A percentile compares a stretch with the other conserved stretches of the same genome.
These are phyloP conservation scores for Agarophyton chilense DNA, from an alignment of 23 red algal genomes.

Conservation along the genomic window DNA sequence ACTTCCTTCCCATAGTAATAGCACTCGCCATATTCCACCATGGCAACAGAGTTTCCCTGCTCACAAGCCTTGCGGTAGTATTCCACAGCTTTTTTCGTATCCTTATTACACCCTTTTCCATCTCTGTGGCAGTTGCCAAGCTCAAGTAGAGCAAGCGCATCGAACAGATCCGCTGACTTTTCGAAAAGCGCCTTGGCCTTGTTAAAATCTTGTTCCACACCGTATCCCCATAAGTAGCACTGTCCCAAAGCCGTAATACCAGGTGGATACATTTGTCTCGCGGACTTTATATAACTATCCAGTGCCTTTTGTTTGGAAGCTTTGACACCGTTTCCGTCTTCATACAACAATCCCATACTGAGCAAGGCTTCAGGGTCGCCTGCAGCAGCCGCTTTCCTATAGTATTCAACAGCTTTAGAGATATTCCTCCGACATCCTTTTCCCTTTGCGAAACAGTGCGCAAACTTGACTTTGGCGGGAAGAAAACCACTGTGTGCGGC, in stretches of 20 bases:
- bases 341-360: slow-evolving; percentile 23
- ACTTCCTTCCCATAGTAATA: slow-evolving; percentile 40
- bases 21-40: slow-evolving; percentile 46
- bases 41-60: not conserved
- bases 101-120: slow-evolving; percentile 18
- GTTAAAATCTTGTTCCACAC: slow-evolving; percentile 7
- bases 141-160: slow-evolving; percentile 43
- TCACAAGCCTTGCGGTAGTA: slow-evolving; percentile 20
- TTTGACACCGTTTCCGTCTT: slow-evolving; percentile 55
- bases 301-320: slow-evolving; percentile 10
- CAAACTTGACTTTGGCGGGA: slow-evolving; percentile 20
- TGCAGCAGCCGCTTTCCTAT: slow-evolving; percentile 21
- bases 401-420: slow-evolving; percentile 37
- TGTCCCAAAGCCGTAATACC: slow-evolving; percentile 55
- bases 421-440: slow-evolving; percentile 3
- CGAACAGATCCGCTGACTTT: not conserved
- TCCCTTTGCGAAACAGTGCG: slow-evolving; percentile 50
- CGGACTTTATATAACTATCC: slow-evolving; percentile 28
- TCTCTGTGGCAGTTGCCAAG: slow-evolving; percentile 51
- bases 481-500: slow-evolving; percentile 39
- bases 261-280: not conserved
- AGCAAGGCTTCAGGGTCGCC: slow-evolving; percentile 36
- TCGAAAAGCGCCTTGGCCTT: slow-evolving; percentile 29
- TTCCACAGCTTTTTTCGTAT: slow-evolving; percentile 17
- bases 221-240: slow-evolving; percentile 56